phyloP scores from a whole-genome alignment of 176 grass and related monocot species.

The Avena eriantha region DNA sequence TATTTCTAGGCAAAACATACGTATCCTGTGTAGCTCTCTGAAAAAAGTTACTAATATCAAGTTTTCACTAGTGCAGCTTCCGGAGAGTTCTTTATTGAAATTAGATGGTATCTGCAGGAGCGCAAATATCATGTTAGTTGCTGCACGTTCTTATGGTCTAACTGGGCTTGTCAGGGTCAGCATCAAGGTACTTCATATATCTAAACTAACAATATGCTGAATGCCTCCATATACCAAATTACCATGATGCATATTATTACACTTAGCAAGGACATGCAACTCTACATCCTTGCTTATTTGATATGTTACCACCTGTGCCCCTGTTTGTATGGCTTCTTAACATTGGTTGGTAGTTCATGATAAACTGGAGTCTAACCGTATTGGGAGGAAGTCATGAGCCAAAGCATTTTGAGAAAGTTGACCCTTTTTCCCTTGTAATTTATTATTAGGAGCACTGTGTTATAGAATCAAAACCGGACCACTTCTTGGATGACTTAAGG shows the following conservation, averaged over 20 bases:
- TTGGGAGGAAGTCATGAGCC: not conserved
- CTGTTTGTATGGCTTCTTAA: not conserved
- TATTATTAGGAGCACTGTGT: slow-evolving; percentile 72
- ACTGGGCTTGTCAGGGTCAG: slow-evolving; percentile 91
- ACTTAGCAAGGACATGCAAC: not conserved
- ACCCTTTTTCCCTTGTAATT: slow-evolving; percentile 13
- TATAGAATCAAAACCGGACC: slow-evolving; percentile 95
- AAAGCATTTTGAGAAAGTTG: slow-evolving; percentile 34
- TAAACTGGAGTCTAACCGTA: not conserved
- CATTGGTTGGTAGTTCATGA: not conserved
- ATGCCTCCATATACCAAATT: slow-evolving; percentile 28
- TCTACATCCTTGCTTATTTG: not conserved
- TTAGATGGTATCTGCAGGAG: slow-evolving; percentile 86
- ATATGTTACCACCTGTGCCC: not conserved
- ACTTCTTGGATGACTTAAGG: slow-evolving; percentile 96
- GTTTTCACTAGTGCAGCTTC: slow-evolving; percentile 55
- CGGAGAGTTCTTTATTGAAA: slow-evolving; percentile 78
- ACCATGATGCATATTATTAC: slow-evolving; percentile 8
- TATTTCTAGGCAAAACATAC: slow-evolving; percentile 2
- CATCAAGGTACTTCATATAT: slow-evolving; percentile 65
- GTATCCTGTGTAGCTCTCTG: not conserved
- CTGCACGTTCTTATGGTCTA: slow-evolving; percentile 85
- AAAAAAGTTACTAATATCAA: slow-evolving; percentile 30
- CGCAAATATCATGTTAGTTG: slow-evolving; percentile 76
- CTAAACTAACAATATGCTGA: not conserved